Evolutionary conservation across 2,329 filamentous ascomycete genomes (phyloP).

Genomic region (Daldinia sp.): DNA sequence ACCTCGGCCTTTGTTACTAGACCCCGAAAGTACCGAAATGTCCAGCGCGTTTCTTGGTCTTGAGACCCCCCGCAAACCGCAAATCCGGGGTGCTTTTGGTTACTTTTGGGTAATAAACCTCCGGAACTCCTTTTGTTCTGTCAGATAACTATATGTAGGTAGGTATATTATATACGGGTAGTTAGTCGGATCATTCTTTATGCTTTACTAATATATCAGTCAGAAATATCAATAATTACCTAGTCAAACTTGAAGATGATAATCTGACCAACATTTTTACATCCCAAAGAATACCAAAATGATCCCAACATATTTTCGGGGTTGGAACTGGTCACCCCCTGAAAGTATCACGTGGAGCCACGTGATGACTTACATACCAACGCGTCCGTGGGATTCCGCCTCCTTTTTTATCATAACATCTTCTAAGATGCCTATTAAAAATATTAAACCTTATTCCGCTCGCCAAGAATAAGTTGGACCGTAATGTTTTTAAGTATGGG

Average conservation of each 20-base stretch:
- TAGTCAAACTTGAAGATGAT: background rate
- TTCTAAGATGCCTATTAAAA: background rate
- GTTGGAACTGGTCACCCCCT: background rate
- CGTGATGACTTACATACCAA: background rate
- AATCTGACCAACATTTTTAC: background rate
- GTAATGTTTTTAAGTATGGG: background rate
- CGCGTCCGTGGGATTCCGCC: background rate
- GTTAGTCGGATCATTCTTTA: background rate
- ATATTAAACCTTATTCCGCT: background rate
- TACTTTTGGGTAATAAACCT: background rate
- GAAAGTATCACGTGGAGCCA: background rate
- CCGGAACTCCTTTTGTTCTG: background rate
- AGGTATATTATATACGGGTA: background rate
- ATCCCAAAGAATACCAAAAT: too few species aligned
- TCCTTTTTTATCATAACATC: background rate
- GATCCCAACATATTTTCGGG: background rate
- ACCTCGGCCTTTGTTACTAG: constrained; percentile 1
- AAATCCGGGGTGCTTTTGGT: background rate
- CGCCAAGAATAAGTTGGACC: background rate
- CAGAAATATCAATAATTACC: background rate
- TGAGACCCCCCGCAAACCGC: background rate
- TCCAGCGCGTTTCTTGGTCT: background rate
- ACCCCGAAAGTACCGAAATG: background rate
- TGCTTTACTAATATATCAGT: background rate
- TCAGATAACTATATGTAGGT: background rate